A percentile compares a stretch with the other conserved stretches of the same genome.
Evolutionary conservation across 164 flowering plant genomes (phyloP).

Genomic region (Kalanchoe fedtschenkoi): DNA sequence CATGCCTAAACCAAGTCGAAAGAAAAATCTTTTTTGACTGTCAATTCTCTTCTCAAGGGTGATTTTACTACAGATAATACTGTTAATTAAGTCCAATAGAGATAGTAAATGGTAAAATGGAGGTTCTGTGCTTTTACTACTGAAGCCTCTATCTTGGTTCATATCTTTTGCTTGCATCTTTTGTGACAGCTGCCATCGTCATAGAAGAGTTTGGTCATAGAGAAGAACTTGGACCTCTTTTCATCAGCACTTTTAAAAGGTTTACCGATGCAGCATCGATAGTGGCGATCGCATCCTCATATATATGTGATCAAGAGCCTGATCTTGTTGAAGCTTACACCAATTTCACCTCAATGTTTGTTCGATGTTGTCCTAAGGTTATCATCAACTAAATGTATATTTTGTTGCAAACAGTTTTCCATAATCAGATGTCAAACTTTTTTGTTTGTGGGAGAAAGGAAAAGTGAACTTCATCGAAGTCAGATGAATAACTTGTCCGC

Average conservation of each 20-base stretch:
- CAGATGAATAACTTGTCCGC: background rate
- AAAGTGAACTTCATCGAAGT: background rate
- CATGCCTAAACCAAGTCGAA: too few relatives aligned
- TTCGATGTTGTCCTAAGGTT: constrained; percentile 71
- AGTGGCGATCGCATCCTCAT: constrained; percentile 77
- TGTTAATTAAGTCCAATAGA: too few relatives aligned
- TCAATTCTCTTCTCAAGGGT: too few relatives aligned
- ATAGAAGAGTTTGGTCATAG: constrained; percentile 86
- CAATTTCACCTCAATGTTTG: constrained; percentile 63
- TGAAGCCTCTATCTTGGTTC: background rate
- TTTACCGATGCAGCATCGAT: constrained; percentile 75
- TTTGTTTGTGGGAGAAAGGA: background rate
- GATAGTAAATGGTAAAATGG: background rate
- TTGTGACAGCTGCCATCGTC: constrained; percentile 25
- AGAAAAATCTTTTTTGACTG: too few relatives aligned
- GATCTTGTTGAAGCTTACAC: constrained; percentile 89
- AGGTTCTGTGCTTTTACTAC: background rate
- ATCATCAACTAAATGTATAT: background rate
- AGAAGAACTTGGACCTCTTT: constrained; percentile 77
- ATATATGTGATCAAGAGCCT: constrained; percentile 97
- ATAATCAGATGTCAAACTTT: background rate
- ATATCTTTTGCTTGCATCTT: constrained; percentile 35
- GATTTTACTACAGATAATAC: too few relatives aligned
- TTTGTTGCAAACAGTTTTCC: background rate
- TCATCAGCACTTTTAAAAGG: constrained; percentile 67